Evolutionary conservation across 768 basidiomycete species (phyloP), one percentile per base, ranked within the genome.

Genomic region (Saitozyma podzolica): DNA sequence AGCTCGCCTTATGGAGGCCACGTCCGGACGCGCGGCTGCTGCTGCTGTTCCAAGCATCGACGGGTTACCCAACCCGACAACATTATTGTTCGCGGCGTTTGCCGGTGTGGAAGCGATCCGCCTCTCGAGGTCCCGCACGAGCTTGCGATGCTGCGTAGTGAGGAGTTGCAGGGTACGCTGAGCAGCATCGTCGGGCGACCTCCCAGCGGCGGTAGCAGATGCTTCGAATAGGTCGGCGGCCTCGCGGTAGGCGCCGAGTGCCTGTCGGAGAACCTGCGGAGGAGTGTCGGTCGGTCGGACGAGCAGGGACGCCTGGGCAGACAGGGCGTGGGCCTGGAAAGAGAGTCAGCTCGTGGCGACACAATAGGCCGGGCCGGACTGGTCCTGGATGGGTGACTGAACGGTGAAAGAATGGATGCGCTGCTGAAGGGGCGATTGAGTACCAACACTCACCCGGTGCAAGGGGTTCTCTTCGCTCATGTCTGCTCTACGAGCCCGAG

Each of bases 81-180:
- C 29, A 29, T 29, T 29, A 5, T 29, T 29, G 29, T 5, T 5
- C 29, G 29, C 29, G 29, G 5, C 29, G 29, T 29, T 29, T 29
- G 29, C 29, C 29, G 29, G 29, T 1, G 43, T 20, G 8, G 19
- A 29, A 8, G 58, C 37, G 11, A 74, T 68, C 40, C 75, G 59
- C 40, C 77, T 47, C 51, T 74, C 70, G 10, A 77, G 55, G 59
- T 77, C 75, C 20, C 61, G 58, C 11, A 69, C 66, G n/a, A 76
- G 62, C 53, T 73, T 77, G 16, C 67, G 61, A 60, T 79, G 74
- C 58, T 79, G 78, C 9, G 64, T 60, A 6, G 62, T 59, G 37
- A 79, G 62, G 14, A 79, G 61, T 40, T 68, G 63, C 6, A 79
- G 63, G 1, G 78, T 76, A 42, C 64, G 62, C 42, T 59, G 29